Evolutionary conservation across 2,329 filamentous ascomycete species (phyloP).

Genomic region (Sporothrix inflata): DNA sequence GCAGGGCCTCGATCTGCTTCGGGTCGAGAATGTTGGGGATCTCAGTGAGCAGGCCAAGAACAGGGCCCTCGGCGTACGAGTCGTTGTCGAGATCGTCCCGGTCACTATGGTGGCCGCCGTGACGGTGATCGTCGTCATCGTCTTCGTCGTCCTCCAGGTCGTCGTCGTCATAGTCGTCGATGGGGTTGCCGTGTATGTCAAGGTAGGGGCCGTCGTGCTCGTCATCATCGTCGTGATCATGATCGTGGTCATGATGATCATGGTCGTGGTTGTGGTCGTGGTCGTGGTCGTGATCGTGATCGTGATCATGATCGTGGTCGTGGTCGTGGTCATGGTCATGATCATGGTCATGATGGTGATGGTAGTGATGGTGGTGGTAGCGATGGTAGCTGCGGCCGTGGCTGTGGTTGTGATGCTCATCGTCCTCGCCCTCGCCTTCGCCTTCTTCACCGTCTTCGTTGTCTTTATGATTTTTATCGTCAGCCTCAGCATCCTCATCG

Average conservation of each 20-base stretch:
- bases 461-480: constrained; percentile 40
- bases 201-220: constrained; percentile 39
- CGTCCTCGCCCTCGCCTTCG: constrained; percentile 33
- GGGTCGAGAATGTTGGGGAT: constrained; percentile 93
- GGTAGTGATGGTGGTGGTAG: constrained; percentile 33
- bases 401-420: constrained; percentile 38
- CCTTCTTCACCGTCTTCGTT: constrained; percentile 44
- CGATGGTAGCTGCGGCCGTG: constrained; percentile 2
- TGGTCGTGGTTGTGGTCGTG: constrained; percentile 33
- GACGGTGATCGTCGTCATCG: constrained; percentile 34
- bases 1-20: constrained; percentile 91
- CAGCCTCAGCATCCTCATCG: constrained; percentile 40
- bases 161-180: constrained; percentile 40
- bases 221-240: constrained; percentile 37
- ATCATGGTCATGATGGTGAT: constrained; percentile 35
- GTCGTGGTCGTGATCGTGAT: background rate
- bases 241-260: constrained; percentile 30
- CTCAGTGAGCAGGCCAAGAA: constrained; percentile 85
- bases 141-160: constrained; percentile 38
- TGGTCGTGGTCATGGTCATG: constrained; percentile 34
- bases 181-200: constrained; percentile 44
- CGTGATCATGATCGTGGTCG: constrained; percentile 37
- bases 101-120: constrained; percentile 40
- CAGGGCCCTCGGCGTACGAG: constrained; percentile 76
- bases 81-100: constrained; percentile 67